Conservation (phyloP, 2,329 filamentous ascomycete genomes). For the Fusarium nematophilum region DNA sequence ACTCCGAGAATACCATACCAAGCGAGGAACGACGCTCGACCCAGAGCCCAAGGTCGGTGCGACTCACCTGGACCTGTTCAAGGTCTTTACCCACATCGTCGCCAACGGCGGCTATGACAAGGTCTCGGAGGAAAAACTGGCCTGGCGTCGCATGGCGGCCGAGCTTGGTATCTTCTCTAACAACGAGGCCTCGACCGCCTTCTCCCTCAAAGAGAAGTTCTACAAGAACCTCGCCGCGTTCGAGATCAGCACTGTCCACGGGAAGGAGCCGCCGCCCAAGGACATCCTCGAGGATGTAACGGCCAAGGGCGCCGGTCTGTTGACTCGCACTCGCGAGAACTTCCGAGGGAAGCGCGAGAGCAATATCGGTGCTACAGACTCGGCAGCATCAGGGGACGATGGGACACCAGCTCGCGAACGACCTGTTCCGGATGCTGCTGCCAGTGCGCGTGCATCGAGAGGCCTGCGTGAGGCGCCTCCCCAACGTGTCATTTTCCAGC, state of each 20-base stretch:
- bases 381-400: constrained; percentile 70
- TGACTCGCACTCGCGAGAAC: constrained; percentile 83
- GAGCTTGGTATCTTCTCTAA: constrained; percentile 80
- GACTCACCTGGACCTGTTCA: constrained; percentile 79
- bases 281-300: constrained; percentile 90
- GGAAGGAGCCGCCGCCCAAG: constrained; percentile 84
- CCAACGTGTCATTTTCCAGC: constrained; percentile 86
- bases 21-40: constrained; percentile 83
- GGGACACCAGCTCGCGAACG: constrained; percentile 67
- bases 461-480: constrained; percentile 85
- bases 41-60: constrained; percentile 83
- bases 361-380: constrained; percentile 65
- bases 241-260: constrained; percentile 82
- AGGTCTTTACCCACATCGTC: constrained; percentile 82
- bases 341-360: constrained; percentile 65
- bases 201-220: constrained; percentile 87
- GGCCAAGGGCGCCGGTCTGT: constrained; percentile 83
- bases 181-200: constrained; percentile 85
- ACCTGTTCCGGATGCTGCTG: constrained; percentile 62
- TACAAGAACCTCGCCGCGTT: constrained; percentile 91
- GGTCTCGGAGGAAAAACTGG: constrained; percentile 83
- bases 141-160: constrained; percentile 83
- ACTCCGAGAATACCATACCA: constrained; percentile 78
- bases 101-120: constrained; percentile 87
- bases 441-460: constrained; percentile 68